phyloP scores from a whole-genome alignment of 768 basidiomycete genomes.

The Rossbeevera mucosa region DNA sequence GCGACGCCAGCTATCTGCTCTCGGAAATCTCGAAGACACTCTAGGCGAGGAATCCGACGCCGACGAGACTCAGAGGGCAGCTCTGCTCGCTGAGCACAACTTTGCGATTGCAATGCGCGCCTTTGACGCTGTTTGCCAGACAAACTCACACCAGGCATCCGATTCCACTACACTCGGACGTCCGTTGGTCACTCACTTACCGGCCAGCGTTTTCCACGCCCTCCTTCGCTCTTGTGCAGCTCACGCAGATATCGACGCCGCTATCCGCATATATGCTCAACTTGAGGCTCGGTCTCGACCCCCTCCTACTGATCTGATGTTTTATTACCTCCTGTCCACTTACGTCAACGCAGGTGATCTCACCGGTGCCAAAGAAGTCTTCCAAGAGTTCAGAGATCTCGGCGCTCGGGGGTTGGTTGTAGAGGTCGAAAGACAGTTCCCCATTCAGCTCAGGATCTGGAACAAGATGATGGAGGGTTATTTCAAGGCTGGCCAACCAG shows the following conservation, averaged over 20 bases:
- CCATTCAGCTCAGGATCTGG: slow-evolving; percentile 51
- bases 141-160: slow-evolving; percentile 16
- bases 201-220: slow-evolving; percentile 39
- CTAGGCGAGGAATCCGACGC: slow-evolving; percentile 14
- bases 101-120: slow-evolving; percentile 67
- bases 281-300: slow-evolving; percentile 41
- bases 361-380: slow-evolving; percentile 52
- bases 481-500: slow-evolving; percentile 59
- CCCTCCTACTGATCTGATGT: slow-evolving; percentile 37
- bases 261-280: slow-evolving; percentile 61
- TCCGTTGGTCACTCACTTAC: slow-evolving; percentile 24
- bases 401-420: slow-evolving; percentile 31
- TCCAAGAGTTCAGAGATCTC: slow-evolving; percentile 51
- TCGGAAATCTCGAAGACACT: slow-evolving; percentile 1
- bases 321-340: slow-evolving; percentile 52
- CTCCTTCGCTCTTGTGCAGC: slow-evolving; percentile 61
- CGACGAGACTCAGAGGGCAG: slow-evolving; percentile 35
- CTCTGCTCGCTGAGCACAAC: slow-evolving; percentile 61
- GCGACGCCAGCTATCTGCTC: slow-evolving; percentile 21
- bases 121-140: slow-evolving; percentile 55
- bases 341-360: slow-evolving; percentile 53
- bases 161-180: slow-evolving; percentile 7
- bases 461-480: slow-evolving; percentile 75
- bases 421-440: slow-evolving; percentile 17
- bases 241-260: slow-evolving; percentile 53